Evolutionary conservation across 306 rosid genomes (phyloP), one percentile per base, ranked within the genome.

Genomic region (Trichosanthes cucumerina): DNA sequence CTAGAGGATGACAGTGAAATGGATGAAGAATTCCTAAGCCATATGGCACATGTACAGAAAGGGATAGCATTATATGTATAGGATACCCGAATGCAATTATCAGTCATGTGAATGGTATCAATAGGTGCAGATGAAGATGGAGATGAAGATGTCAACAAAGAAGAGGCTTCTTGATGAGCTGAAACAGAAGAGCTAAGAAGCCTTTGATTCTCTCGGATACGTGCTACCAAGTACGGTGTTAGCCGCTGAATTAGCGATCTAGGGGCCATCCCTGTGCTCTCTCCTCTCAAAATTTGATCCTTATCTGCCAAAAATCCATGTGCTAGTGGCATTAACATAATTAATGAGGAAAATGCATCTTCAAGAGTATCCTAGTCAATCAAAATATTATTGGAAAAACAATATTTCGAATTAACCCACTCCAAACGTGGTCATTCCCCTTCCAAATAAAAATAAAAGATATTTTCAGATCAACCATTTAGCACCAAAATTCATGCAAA

Each of bases 31-130:
- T 56, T 19, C 28, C 6, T 2, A 21, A 43, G 9, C 58, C 38
- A 71, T 24, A 71, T 68, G 39, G 11, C 12, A 60, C 50, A 6
- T 69, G 34, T 6, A 15, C 39, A 12, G 43, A 43, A 69, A 6
- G 13, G 5, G 75, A 69, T n/a, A 23, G 4, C 18, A 60, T 28
- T 3, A 21, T 43, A 69, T 41, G 12, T 15, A 80, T 79, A 79
- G 23, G 59, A 38, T 84, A 93, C 98, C 63, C 86, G 91, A 77
- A 93, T 81, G 81, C 96, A 91, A 38, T 78, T 87, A 33, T 89
- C 94, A 10, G 96, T 88, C 89, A 93, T 79, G 58, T 84, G 81
- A 80, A 93, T 83, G 16, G 84, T 76, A 31, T 93, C 92, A 52
- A 54, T 13, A 46, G 88, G 81, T 18, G 82, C 71, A 41, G 87